Conservation (phyloP, 495 filamentous ascomycete species). For the Staphylotrichum tortipilum region DNA sequence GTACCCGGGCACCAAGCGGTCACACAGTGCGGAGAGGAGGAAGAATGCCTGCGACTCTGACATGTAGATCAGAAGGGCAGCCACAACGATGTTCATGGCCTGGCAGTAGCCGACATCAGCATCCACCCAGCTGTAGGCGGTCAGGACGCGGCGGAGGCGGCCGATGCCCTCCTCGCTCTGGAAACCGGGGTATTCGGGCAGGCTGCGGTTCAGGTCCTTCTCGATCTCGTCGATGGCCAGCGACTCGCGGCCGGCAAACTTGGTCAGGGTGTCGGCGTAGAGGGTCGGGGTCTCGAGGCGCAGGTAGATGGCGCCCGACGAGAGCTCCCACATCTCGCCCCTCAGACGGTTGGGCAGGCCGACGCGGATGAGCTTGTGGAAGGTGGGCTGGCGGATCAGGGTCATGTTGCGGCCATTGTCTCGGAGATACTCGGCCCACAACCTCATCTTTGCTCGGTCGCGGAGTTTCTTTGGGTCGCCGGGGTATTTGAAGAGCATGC, state of each 20-base stretch:
- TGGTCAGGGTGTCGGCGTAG: conserved; percentile 72
- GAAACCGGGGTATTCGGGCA: conserved; percentile 95
- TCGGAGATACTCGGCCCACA: conserved; percentile 93
- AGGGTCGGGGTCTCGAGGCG: conserved; percentile 76
- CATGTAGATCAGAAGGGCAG: conserved; percentile 94
- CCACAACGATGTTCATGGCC: conserved; percentile 98
- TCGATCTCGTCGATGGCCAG: conserved; percentile 98
- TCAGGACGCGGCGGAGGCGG: conserved; percentile 78
- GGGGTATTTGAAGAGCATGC: conserved; percentile 88
- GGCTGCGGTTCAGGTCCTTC: conserved; percentile 90
- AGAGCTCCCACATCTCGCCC: conserved; percentile 93
- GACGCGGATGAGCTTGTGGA: conserved; percentile 93
- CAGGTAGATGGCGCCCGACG: conserved; percentile 81
- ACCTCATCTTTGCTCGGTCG: conserved; percentile 91
- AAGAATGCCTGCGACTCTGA: conserved; percentile 95
- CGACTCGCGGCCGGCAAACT: conserved; percentile 74
- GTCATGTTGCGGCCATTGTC: conserved; percentile 94
- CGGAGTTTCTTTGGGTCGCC: conserved; percentile 92
- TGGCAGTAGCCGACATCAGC: conserved; percentile 95
- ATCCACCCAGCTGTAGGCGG: conserved; percentile 94
- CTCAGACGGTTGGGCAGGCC: conserved; percentile 87
- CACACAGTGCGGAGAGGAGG: conserved; percentile 82
- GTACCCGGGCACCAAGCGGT: conserved; percentile 88
- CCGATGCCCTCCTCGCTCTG: conserved; percentile 95
- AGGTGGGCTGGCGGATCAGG: conserved; percentile 87